A percentile compares a stretch with the other conserved stretches of the same genome.
Conservation (phyloP, 768 basidiomycete genomes). For the Boletus reticulatus region DNA sequence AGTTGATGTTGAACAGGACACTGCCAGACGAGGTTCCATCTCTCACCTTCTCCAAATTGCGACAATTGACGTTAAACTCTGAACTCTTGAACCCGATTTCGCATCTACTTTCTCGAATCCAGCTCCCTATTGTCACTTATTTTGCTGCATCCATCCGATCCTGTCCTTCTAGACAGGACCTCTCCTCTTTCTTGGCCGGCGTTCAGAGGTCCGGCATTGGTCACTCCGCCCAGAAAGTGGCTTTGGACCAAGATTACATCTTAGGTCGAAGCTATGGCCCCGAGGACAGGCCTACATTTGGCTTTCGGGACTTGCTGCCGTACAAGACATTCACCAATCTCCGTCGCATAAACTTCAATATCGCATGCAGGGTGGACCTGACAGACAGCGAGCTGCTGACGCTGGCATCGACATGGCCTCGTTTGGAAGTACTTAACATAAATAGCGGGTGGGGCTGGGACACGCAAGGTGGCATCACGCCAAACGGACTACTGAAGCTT, state of each 20-base stretch:
- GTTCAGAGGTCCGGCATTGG: background rate
- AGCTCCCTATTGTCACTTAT: background rate
- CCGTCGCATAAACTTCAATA: background rate
- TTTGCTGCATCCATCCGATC: background rate
- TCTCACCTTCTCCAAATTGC: background rate
- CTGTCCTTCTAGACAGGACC: background rate
- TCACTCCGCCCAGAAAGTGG: background rate
- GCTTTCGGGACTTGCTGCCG: background rate
- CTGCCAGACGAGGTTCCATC: background rate
- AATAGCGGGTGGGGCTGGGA: background rate
- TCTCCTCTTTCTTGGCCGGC: background rate
- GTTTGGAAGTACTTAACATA: background rate
- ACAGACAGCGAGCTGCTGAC: background rate
- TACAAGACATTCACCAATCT: background rate
- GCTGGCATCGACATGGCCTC: background rate
- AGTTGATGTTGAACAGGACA: background rate
- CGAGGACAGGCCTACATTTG: background rate
- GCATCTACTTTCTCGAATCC: background rate
- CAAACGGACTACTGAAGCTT: background rate
- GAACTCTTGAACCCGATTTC: background rate
- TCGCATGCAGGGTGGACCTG: background rate
- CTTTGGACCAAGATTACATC: background rate
- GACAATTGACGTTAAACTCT: background rate
- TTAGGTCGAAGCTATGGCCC: background rate
- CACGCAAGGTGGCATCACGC: background rate